These are phyloP conservation scores for Yarrowia sp. DNA, from an alignment of 805 yeast species.

Conservation along the genomic window DNA sequence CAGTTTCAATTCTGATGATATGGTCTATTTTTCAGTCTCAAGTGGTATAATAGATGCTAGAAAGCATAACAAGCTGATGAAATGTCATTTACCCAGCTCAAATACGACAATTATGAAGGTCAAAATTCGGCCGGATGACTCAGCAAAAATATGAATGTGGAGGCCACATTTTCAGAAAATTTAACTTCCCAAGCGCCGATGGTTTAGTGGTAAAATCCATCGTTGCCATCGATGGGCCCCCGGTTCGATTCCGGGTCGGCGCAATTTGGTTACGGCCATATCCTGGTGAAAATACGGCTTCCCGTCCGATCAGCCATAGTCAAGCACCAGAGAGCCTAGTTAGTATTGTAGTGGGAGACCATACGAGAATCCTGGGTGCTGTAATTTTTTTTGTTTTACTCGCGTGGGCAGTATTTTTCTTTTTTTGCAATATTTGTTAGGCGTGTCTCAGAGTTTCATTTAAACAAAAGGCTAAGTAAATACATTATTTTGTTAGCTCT, in stretches of 20 bases:
- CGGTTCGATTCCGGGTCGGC: slow-evolving; percentile 26
- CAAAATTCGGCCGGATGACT: neutral
- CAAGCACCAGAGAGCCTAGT: slow-evolving; percentile 24
- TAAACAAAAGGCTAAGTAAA: too few species aligned
- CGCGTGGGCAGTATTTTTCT: neutral
- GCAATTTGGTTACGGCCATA: slow-evolving; percentile 12
- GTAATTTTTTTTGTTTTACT: neutral
- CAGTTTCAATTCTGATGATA: too few species aligned
- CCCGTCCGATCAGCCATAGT: slow-evolving; percentile 25
- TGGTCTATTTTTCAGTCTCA: too few species aligned
- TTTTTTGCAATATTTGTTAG: neutral
- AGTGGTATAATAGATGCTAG: too few species aligned
- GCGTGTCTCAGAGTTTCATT: too few species aligned
- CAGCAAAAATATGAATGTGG: neutral
- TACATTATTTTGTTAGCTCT: too few species aligned
- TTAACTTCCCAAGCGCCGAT: slow-evolving; percentile 1
- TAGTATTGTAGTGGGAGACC: slow-evolving; percentile 25
- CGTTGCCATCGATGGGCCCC: slow-evolving; percentile 27
- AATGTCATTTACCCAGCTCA: too few species aligned
- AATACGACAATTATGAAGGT: too few species aligned
- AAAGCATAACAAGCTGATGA: too few species aligned
- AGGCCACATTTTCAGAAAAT: neutral
- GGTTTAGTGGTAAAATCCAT: slow-evolving; percentile 25
- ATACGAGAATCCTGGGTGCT: slow-evolving; percentile 24
- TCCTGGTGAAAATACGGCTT: slow-evolving; percentile 22